Evolutionary conservation across 768 basidiomycete genomes (phyloP).

Genomic region (Kwoniella sp.): DNA sequence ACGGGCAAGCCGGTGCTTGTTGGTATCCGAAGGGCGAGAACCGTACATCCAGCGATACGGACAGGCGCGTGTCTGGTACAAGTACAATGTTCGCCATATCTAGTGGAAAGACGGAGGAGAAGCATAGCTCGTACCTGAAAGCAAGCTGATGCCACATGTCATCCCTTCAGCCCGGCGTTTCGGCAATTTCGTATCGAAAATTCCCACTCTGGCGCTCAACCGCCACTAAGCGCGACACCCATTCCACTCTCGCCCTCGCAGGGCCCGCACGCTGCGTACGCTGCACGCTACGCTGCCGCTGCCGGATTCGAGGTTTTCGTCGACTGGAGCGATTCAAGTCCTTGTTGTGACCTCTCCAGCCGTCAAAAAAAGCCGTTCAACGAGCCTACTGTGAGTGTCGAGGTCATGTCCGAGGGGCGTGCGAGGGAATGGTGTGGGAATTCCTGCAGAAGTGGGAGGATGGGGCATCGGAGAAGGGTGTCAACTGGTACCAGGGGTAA

Average conservation of each 20-base stretch:
- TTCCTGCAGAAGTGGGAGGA: not conserved
- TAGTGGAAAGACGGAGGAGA: too few species aligned
- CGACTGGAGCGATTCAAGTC: not conserved
- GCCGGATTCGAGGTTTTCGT: conserved; percentile 8
- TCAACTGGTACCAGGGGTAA: not conserved
- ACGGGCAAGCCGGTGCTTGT: too few species aligned
- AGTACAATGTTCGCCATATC: too few species aligned
- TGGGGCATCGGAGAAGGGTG: not conserved
- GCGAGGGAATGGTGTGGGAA: too few species aligned
- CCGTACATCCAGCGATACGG: too few species aligned
- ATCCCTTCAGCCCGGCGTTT: not conserved
- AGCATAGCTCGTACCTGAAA: too few species aligned
- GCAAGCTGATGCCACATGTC: not conserved
- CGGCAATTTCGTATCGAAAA: not conserved
- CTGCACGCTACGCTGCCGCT: not conserved
- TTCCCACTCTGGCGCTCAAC: not conserved
- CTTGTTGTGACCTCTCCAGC: not conserved
- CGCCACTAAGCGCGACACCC: not conserved
- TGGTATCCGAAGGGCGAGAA: too few species aligned
- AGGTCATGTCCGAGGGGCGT: not conserved
- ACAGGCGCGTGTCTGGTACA: too few species aligned
- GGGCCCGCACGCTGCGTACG: not conserved
- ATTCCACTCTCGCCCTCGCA: not conserved
- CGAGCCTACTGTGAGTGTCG: conserved; percentile 1
- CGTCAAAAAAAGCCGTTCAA: not conserved